A percentile compares a stretch with the other conserved stretches of the same genome.
phyloP scores from a whole-genome alignment of 164 flowering plant genomes.

The Chimonanthus salicifolius region DNA sequence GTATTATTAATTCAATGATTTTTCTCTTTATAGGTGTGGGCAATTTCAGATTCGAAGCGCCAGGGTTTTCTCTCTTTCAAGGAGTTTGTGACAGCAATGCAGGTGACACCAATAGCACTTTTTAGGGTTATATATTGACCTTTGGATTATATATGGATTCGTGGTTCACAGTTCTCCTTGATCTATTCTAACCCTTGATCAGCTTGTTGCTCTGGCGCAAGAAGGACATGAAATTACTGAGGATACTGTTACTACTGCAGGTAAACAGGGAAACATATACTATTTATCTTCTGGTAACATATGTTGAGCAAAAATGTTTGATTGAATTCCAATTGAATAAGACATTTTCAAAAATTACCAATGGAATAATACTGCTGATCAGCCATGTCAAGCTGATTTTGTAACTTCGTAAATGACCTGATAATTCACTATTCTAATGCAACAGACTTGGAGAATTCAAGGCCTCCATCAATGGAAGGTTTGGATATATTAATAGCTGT shows the following conservation, averaged over 20 bases:
- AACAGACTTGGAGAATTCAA: conserved; percentile 26
- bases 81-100: conserved; percentile 88
- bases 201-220: conserved; percentile 88
- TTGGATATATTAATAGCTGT: conserved; percentile 66
- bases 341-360: no score
- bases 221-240: conserved; percentile 52
- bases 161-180: neutral
- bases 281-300: neutral
- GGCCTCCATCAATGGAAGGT: conserved; percentile 61
- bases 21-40: conserved; percentile 66
- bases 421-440: neutral
- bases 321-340: no score
- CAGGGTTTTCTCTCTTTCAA: conserved; percentile 85
- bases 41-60: conserved; percentile 82
- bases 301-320: neutral
- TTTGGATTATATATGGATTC: neutral
- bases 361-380: neutral
- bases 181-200: conserved; percentile 10
- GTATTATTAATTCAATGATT: neutral
- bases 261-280: conserved; percentile 23
- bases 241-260: conserved; percentile 44
- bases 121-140: neutral
- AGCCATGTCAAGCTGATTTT: neutral
- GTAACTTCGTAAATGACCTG: neutral
- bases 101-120: conserved; percentile 34